Evolutionary conservation across 176 grass and related monocot species (phyloP), one percentile per base, ranked within the genome.

Genomic region (Triticum turgidum): DNA sequence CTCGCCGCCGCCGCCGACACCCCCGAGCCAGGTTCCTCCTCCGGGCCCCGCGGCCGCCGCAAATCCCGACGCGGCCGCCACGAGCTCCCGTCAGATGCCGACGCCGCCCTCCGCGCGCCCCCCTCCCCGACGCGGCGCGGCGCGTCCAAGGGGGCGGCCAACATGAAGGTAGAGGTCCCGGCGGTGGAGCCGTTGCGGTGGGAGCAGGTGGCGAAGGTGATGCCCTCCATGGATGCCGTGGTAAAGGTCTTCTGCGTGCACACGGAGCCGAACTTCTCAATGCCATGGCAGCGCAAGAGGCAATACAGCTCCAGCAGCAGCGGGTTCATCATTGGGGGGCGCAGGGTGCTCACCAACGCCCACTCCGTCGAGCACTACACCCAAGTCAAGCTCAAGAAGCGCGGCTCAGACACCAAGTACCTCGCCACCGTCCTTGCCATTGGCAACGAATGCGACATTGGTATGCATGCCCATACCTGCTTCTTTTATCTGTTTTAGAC

Each of bases 231-330:
- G 96, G 96, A 94, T 8, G 92, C 96, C 8, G 96, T 98, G 21
- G 96, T 98, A 5, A 98, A 98, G 93, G 96, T 98, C 35, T 98
- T 98, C 86, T 98, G 96, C 47, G 92, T 94, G 52, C 93, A 96
- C 70, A 96, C 96, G 9, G 96, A 98, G 86, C 96, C 96, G 5
- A 94, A 96, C 81, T 98, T 98, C 86, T 98, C 96, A 9, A 77
- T 98, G 79, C 96, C 96, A 0, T 98, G 96, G 96, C 96, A 96
- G 90, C 87, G 91, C 84, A 98, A 96, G 90, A 76, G 93, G 15
- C 96, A 98, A 47, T 98, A 96, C 62, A 98, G 96, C 70, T 98
- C 96, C 1, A 94, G 93, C 86, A 96, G 96, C 82, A 94, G 93
- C 5, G 93, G 96, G 0, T 98, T 98, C 12, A 82, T 98, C 45